Evolutionary conservation across 2,329 filamentous ascomycete genomes (phyloP), one percentile per base, ranked within the genome.

Genomic region (Penicillium paneum): DNA sequence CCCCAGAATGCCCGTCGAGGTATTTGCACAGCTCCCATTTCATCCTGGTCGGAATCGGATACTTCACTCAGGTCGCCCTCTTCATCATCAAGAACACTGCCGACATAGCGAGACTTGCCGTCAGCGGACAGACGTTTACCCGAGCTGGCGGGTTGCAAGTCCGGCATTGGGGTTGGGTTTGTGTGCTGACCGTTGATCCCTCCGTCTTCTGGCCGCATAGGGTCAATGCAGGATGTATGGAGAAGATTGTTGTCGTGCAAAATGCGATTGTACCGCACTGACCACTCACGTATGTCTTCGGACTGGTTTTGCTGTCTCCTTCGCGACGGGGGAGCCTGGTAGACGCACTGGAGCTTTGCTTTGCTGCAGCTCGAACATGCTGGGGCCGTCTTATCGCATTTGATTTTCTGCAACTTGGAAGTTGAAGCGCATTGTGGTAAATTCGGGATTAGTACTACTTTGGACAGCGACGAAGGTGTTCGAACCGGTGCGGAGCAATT

Each of bases 81-180:
- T 6, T 58, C 67, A 11, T 59, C 42, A 24, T 66, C 56, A 1
- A 61, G 65, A 13, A 70, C 55, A 44, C 64, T 76, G 57, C 77
- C 71, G 44, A 79, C 71, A 49, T 78, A 79, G 44, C 77, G 64
- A 8, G 76, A 72, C 54, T 72, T 75, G 40, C 74, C 74, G 39
- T 58, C 24, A 11, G 26, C 17, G 3, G 60, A 47, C 8, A 60
- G 36, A 4, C 54, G 40, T 42, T 52, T 53, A 3, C 55, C 52
- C 13, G 21, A 8, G 45, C 12, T 43, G 24, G 31, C 26, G 12
- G 34, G 13, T 50, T 45, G 38, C n/a, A 5, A 19, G 17, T 31
- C 26, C 5, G n/a, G 12, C 2, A 19, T 17, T 31, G 41, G 26
- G 17, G 11, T 44, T 8, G 26, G 26, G n/a, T 13, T 15, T 7